Conservation (phyloP, 768 basidiomycete species). For the Pleurotus cornucopiae region DNA sequence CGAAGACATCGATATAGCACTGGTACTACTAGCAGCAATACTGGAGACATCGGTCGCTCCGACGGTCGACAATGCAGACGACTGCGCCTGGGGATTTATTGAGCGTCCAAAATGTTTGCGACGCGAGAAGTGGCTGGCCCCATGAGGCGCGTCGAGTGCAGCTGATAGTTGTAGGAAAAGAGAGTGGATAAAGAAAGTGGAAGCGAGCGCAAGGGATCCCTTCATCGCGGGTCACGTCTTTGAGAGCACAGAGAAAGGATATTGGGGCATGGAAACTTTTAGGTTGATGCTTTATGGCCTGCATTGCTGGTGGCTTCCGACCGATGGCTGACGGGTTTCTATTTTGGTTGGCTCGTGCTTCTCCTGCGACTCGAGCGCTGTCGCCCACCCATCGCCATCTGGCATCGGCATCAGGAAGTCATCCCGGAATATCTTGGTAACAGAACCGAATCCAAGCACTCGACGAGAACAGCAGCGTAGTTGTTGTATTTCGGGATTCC, state of each 20-base stretch:
- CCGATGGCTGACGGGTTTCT: no score
- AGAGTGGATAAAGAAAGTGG: constrained; percentile 3
- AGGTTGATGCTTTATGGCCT: no score
- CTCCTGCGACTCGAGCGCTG: no score
- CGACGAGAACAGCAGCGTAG: no score
- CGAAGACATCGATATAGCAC: background rate
- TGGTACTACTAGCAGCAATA: background rate
- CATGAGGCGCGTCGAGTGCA: background rate
- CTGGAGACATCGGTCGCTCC: background rate
- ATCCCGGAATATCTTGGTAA: no score
- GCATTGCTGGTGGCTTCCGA: no score
- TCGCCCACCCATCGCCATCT: no score
- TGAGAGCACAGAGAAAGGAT: background rate
- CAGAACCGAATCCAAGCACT: no score
- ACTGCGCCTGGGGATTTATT: background rate
- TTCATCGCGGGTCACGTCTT: background rate
- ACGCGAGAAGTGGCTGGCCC: background rate
- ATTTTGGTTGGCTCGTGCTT: no score
- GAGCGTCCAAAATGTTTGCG: constrained; percentile 1
- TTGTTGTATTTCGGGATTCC: no score
- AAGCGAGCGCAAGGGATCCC: background rate
- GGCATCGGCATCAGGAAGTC: no score
- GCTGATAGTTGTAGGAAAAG: background rate
- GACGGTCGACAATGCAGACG: background rate
- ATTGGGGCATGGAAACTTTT: no score